Evolutionary conservation across 768 basidiomycete species (phyloP).

Genomic region (Filobasidium wieringae): DNA sequence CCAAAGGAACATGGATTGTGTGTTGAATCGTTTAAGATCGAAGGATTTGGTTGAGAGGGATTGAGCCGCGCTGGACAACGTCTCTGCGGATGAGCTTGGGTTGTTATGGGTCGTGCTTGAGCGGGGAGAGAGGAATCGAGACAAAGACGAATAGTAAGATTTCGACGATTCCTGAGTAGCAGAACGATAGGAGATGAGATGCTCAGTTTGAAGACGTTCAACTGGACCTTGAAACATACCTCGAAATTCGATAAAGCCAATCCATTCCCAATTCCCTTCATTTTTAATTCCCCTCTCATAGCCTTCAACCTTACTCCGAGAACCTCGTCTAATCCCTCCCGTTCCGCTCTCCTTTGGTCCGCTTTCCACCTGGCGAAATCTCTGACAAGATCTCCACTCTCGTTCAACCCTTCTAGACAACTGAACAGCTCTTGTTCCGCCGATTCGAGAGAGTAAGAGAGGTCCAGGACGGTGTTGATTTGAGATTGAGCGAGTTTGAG

Average conservation of each 20-base stretch:
- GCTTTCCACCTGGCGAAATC: no score
- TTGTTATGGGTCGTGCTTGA: no score
- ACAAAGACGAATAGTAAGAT: neutral
- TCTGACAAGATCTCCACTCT: no score
- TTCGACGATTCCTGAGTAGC: neutral
- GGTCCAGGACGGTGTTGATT: no score
- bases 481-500: neutral
- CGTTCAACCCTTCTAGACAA: neutral
- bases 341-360: neutral
- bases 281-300: neutral
- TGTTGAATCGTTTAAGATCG: constrained; percentile 4
- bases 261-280: neutral
- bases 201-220: neutral
- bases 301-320: neutral
- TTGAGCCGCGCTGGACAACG: neutral
- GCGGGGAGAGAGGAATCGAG: neutral
- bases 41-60: neutral
- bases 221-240: neutral
- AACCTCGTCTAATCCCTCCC: neutral
- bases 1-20: constrained; percentile 11
- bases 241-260: neutral
- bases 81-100: neutral
- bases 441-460: neutral
- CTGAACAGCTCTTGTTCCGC: neutral
- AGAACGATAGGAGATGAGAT: no score